phyloP scores from a whole-genome alignment of 2,329 filamentous ascomycete species.

The Coniella lustricola region DNA sequence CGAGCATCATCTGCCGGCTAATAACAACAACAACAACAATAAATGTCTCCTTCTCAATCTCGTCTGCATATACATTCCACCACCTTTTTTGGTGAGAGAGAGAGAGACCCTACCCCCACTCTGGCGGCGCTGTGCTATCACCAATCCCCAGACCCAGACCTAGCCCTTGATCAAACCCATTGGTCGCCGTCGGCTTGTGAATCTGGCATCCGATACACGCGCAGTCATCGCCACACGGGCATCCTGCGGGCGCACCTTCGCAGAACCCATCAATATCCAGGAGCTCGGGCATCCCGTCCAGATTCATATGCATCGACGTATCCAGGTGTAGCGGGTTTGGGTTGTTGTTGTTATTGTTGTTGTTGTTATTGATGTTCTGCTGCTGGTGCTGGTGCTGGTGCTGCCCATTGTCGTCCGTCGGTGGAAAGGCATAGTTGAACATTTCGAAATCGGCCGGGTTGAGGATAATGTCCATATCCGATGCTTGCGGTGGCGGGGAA shows the following conservation, averaged over 20 bases:
- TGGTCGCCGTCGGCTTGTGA: conserved; percentile 28
- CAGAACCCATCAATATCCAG: conserved; percentile 14
- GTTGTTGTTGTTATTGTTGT: no score
- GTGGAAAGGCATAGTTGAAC: conserved; percentile 15
- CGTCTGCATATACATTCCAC: no score
- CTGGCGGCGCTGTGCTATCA: not conserved
- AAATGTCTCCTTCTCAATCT: no score
- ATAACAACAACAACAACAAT: no score
- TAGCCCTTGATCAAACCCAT: not conserved
- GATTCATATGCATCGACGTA: conserved; percentile 47
- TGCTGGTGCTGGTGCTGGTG: not conserved
- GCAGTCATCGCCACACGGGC: conserved; percentile 54
- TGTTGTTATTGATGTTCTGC: no score
- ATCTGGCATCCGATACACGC: conserved; percentile 51
- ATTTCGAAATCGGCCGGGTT: conserved; percentile 17
- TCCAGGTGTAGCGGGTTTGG: not conserved
- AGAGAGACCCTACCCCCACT: no score
- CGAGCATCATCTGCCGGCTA: not conserved
- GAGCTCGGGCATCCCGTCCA: conserved; percentile 32
- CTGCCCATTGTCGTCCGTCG: not conserved
- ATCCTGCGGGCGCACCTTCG: conserved; percentile 22
- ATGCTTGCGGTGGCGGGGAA: conserved; percentile 12
- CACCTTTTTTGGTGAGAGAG: no score
- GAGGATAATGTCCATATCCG: conserved; percentile 15
- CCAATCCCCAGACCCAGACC: not conserved